Evolutionary conservation across 2,329 filamentous ascomycete species (phyloP), one percentile per base, ranked within the genome.

Genomic region (Botrytis sinoallii): DNA sequence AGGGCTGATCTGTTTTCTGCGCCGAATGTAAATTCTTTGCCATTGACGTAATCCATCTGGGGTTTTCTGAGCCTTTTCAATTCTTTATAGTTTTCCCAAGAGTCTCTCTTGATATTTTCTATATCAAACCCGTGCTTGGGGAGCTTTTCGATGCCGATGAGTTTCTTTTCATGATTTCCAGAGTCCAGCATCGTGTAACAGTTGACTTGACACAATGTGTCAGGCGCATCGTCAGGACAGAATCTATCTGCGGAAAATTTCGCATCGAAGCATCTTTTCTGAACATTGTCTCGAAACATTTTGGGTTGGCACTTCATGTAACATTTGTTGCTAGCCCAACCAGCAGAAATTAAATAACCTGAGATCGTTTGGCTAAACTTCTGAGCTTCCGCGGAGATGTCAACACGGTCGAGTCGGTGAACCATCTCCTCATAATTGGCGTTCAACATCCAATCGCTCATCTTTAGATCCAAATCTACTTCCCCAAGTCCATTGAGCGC

Each of bases 291-390:
- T 22, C 48, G 63, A 7, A 48, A 42, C 16, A 72, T 3, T 1
- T 60, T 10, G 6, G n/a, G 42, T 7, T 68, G 48, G 40, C 70
- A 72, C n/a, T 72, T 72, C 63, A 72, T 68, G 52, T 72, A 72
- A 38, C 63, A 72, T 46, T 72, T 72, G 32, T 72, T 72, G 10
- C 48, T 40, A 6, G 70, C 63, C 70, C 52, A 72, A 29, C 29
- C 22, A 48, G 48, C 61, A 40, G 29, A 22, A 22, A 72, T 72
- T 2, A 72, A 38, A n/a, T 72, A 68, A 0, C 63, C 70, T 42
- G 52, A 14, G 10, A 68, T n/a, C 18, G 29, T 29, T 1, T 42
- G 32, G 1, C 48, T 52, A 10, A 55, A 68, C 3, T 18, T 10
- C 2, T 57, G 16, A 55, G 48, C 66, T 22, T 42, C 25, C 18